phyloP scores from a whole-genome alignment of 305 asterid genomes.

The Nicotiana rustica region DNA sequence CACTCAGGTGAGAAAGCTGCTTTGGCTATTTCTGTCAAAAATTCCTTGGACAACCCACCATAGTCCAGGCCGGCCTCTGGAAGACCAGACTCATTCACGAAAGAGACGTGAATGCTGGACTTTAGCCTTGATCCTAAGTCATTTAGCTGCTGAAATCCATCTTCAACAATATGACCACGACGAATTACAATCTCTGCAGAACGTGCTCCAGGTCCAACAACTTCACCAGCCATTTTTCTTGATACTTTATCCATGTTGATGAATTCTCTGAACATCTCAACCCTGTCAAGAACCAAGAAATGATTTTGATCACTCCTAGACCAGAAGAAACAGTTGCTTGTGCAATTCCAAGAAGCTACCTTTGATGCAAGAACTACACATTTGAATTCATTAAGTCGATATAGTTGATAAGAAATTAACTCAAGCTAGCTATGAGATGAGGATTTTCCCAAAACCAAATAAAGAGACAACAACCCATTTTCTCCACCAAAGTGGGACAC shows the following conservation, averaged over 20 bases:
- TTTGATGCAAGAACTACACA: conserved; percentile 25
- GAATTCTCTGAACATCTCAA: conserved; percentile 90
- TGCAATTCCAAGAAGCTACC: not conserved
- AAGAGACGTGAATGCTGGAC: conserved; percentile 83
- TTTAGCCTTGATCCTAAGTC: conserved; percentile 84
- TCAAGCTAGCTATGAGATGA: too few relatives aligned
- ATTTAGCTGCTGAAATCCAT: conserved; percentile 87
- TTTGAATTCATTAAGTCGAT: conserved; percentile 3
- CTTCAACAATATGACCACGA: conserved; percentile 88
- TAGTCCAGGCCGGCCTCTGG: conserved; percentile 98
- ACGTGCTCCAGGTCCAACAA: conserved; percentile 69
- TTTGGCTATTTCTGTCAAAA: conserved; percentile 87
- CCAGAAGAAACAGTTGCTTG: conserved; percentile 18
- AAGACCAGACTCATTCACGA: conserved; percentile 93
- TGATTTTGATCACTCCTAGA: conserved; percentile 34
- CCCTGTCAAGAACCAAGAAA: conserved; percentile 62
- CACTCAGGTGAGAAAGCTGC: conserved; percentile 90
- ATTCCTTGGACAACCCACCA: conserved; percentile 96
- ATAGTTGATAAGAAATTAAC: not conserved
- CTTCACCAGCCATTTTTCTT: conserved; percentile 87
- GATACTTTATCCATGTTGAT: conserved; percentile 88
- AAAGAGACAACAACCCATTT: too few relatives aligned
- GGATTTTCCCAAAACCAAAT: too few relatives aligned
- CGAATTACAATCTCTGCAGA: conserved; percentile 83
- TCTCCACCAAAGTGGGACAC: too few relatives aligned